These are phyloP conservation scores for Pisolithus orientalis DNA, from an alignment of 768 basidiomycete species.

Conservation along the genomic window DNA sequence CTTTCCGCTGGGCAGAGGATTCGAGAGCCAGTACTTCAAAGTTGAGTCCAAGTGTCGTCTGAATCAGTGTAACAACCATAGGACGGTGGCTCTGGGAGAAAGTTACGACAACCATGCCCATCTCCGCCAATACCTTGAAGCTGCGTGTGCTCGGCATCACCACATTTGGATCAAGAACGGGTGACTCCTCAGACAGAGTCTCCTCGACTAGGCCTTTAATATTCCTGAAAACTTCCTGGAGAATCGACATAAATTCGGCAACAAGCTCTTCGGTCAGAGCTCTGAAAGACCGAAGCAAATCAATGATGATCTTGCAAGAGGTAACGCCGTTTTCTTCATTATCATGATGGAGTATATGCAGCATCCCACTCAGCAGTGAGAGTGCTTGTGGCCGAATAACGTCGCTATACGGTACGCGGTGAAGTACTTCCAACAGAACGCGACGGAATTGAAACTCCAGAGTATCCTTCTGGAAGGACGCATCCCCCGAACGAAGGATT, in stretches of 20 bases:
- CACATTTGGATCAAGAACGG: slow-evolving; percentile 45
- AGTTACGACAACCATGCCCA: slow-evolving; percentile 86
- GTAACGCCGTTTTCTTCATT: slow-evolving; percentile 94
- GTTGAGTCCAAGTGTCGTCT: slow-evolving; percentile 67
- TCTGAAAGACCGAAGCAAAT: slow-evolving; percentile 77
- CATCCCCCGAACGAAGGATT: slow-evolving; percentile 62
- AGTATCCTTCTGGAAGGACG: slow-evolving; percentile 59
- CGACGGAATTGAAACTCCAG: slow-evolving; percentile 80
- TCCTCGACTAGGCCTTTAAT: slow-evolving; percentile 68
- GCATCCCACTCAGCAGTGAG: slow-evolving; percentile 71
- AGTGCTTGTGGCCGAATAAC: slow-evolving; percentile 62
- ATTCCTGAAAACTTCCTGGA: slow-evolving; percentile 73
- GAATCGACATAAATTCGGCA: slow-evolving; percentile 72
- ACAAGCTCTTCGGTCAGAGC: slow-evolving; percentile 66
- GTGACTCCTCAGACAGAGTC: slow-evolving; percentile 64
- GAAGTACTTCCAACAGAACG: slow-evolving; percentile 81
- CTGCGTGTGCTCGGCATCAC: slow-evolving; percentile 72
- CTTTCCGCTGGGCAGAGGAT: slow-evolving; percentile 73
- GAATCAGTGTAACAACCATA: slow-evolving; percentile 58
- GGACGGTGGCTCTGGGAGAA: slow-evolving; percentile 78
- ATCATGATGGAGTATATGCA: slow-evolving; percentile 78
- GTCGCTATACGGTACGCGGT: slow-evolving; percentile 81
- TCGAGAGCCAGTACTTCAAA: slow-evolving; percentile 75
- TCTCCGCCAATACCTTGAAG: slow-evolving; percentile 92
- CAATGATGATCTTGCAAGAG: slow-evolving; percentile 88